A percentile compares a stretch with the other conserved stretches of the same genome.
Conservation (phyloP, 352 stramenopile species). For the Pythium myriotylum region DNA sequence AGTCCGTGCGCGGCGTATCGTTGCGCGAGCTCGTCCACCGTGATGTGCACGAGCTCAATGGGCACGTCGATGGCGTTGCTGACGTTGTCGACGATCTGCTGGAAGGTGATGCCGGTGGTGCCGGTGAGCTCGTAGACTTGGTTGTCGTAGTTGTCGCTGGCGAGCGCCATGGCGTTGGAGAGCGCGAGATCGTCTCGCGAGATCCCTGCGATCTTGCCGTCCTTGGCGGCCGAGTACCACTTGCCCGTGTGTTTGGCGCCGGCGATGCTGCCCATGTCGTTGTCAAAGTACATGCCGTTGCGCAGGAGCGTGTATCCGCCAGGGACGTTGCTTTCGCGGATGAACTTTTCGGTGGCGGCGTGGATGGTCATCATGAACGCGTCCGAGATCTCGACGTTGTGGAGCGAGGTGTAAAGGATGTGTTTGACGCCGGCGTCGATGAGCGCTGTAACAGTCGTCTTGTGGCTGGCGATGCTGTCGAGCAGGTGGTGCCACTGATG, state of each 20-base stretch:
- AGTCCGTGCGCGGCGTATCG: no score
- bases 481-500: slow-evolving; percentile 19
- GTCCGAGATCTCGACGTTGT: slow-evolving; percentile 12
- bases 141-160: slow-evolving; percentile 14
- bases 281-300: no score
- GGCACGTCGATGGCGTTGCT: slow-evolving; percentile 12
- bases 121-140: slow-evolving; percentile 14
- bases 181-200: slow-evolving; percentile 9
- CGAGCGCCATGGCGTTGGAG: slow-evolving; percentile 5
- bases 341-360: slow-evolving; percentile 14
- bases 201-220: no score
- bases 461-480: neutral
- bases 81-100: slow-evolving; percentile 6
- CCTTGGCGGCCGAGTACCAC: no score
- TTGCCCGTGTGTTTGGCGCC: no score
- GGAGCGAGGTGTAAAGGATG: slow-evolving; percentile 28
- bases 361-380: slow-evolving; percentile 2
- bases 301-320: slow-evolving; percentile 27
- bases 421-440: slow-evolving; percentile 24
- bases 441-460: slow-evolving; percentile 10
- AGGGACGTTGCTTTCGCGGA: slow-evolving; percentile 17
- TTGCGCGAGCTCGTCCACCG: slow-evolving; percentile 4
- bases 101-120: neutral
- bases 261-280: no score
- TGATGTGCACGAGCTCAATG: slow-evolving; percentile 6